Evolutionary conservation across 306 rosid genomes (phyloP), one percentile per base, ranked within the genome.

Genomic region (Pyrus bretschneideri): DNA sequence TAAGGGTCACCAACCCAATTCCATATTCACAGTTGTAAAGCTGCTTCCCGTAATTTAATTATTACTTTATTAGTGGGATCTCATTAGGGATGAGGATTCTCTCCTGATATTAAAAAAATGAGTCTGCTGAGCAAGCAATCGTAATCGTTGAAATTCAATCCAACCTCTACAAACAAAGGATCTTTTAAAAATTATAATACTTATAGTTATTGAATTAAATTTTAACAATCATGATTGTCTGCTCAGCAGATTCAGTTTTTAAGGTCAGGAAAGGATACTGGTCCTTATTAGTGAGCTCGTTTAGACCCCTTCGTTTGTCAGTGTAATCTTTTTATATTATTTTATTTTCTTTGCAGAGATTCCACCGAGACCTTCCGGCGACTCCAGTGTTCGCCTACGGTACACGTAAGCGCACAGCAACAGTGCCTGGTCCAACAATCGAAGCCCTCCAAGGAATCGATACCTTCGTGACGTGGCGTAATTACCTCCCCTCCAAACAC

Each of bases 381-480:
- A 82, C 98, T 2, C 81, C 86, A 0, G 96, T 89, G 21, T 93
- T 85, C 30, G 96, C 96, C 23, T 93, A 73, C 31, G 98, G 98
- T 27, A n/a, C 42, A 60, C 68, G 33, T 33, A 73, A 68, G 67
- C 30, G 9, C 17, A 38, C 23, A 3, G 96, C 98, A 57, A 88
- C 95, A 3, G 79, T 93, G 42, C 98, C 98, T 0, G 98, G 98
- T 49, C 98, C 98, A 22, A 89, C 95, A 11, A 91, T 93, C 22
- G 95, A 91, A 78, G 87, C 96, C 57, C 70, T 82, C 14, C 75
- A 85, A 0, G 87, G 93, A 1, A 68, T 89, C 15, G 68, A 70
- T 11, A 85, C 96, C 10, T 69, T 42, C 2, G 94, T 93, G 86
- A 88, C 40, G 85, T 93, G 98, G 98, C 70, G 27, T 68, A 93